Percentiles rank a stretch among this genome's conserved stretches.
These are phyloP conservation scores for Saccharomycopsis selenospora DNA, from an alignment of 805 yeast species.

Conservation along the genomic window DNA sequence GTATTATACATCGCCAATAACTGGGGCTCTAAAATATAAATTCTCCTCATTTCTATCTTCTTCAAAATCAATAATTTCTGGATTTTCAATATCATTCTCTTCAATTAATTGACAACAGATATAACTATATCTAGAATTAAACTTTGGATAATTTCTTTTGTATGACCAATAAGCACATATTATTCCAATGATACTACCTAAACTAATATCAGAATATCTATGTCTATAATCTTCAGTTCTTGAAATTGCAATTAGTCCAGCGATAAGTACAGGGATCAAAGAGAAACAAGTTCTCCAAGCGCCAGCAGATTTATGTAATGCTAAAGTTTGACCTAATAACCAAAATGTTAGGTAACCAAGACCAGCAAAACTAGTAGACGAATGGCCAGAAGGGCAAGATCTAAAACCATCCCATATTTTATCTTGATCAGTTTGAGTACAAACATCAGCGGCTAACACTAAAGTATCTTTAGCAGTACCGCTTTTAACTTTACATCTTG, in stretches of 20 bases:
- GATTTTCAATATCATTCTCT: conserved; percentile 14
- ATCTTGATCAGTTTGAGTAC: conserved; percentile 30
- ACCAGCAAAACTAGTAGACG: conserved; percentile 64
- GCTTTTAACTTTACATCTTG: conserved; percentile 65
- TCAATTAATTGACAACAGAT: conserved; percentile 16
- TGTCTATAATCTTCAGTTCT: conserved; percentile 92
- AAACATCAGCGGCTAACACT: conserved; percentile 40
- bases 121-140: conserved; percentile 23
- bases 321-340: conserved; percentile 59
- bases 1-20: not conserved
- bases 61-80: conserved; percentile 8
- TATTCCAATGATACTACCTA: conserved; percentile 69
- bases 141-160: conserved; percentile 35
- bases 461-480: conserved; percentile 46
- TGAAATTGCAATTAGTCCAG: conserved; percentile 71
- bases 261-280: conserved; percentile 53
- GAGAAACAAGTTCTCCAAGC: conserved; percentile 57
- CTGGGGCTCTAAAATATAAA: conserved; percentile 1
- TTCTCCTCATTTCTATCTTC: not conserved
- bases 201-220: conserved; percentile 75
- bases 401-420: conserved; percentile 57
- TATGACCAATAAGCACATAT: conserved; percentile 43
- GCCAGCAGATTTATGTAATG: conserved; percentile 44
- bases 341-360: conserved; percentile 58
- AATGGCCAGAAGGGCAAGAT: conserved; percentile 80